Evolutionary conservation across 805 yeast genomes (phyloP), one percentile per base, ranked within the genome.

Genomic region (Saccharomyces paradoxus): DNA sequence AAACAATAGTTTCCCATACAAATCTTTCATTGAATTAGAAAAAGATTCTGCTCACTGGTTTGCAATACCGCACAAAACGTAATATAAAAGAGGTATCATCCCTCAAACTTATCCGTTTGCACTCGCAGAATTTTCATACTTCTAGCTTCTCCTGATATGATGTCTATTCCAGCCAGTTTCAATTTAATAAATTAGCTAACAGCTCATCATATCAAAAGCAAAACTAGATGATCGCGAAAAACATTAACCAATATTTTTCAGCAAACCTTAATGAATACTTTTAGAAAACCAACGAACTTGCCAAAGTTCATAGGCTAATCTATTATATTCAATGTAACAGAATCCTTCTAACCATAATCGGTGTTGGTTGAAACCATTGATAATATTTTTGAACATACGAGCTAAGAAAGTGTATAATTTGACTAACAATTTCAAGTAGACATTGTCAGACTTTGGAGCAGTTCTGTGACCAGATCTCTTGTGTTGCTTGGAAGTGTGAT

Each of bases 401-500:
- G 98, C 96, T 81, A 94, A 85, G 95, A 89, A 94, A 76, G 97
- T 80, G 89, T 91, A 94, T 72, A 94, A 83, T 87, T 92, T 92
- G 78, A 92, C 98, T 80, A 94, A 87, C 76, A 94, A 81, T 81
- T 87, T 87, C 81, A 94, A 83, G 97, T 94, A 94, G 81, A 91
- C 97, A 77, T 94, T 94, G 82, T 94, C 96, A 68, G 98, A 92
- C 84, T 89, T 89, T 82, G 99, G 99, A 80, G 97, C 97, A 76
- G 86, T 81, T 82, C 99, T 90, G 89, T 89, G 96, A 80, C 96
- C 86, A 69, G 86, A 80, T 81, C 90, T 89, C 75, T 82, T 83
- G 86, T 94, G 99, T 81, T 89, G 97, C 81, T 92, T 94, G 77
- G 84, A 77, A 80, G 86, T 82, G 83, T 89, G 96, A 83, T 94